Base-by-base conservation (phyloP, 2,329 filamentous ascomycete genomes). In the Exophiala dermatitidis region DNA sequence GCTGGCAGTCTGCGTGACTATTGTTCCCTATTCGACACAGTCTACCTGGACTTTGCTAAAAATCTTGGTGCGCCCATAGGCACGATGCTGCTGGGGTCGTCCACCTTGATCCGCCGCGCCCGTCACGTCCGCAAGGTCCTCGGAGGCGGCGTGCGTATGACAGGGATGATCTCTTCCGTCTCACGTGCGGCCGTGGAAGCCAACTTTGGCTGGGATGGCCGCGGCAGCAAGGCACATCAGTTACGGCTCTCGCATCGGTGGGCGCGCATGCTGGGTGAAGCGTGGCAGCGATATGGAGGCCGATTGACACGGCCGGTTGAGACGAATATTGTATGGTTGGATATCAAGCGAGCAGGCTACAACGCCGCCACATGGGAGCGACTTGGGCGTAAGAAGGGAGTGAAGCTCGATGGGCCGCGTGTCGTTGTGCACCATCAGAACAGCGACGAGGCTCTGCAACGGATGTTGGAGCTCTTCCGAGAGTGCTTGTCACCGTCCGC, bases 11-110 rank as follows among this genome's bases (percentile, higher is more conserved):
- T 67, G 6, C 59, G 59, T 30, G 66, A 68, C 2, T 69, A 68
- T 50, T 64, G 62, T 30, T 59, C 56, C 9, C 62, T 61, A 44
- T 69, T 69, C 52, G 67, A 69, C 50, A 65, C 59, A 8, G 62
- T 67, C 10, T 65, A 61, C n/a, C 62, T 69, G 41, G 68, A 66
- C 47, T 55, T 69, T 26, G 62, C 66, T 5, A 68, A 69, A 50
- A 65, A 65, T 2, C 60, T 68, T 7, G 66, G 67, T 19, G 67
- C 67, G 7, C 67, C 67, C 0, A 62, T 68, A 57, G 66, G 67
- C 5, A 65, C 65, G 34, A 54, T 69, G 12, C 62, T 69, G 45
- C 61, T 65, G 1, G 65, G 66, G 10, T 60, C 60, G 3, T 61
- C 55, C 26, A 46, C 54, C 12, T 64, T 64, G 38, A 67, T 69